Conservation (phyloP, 2,329 filamentous ascomycete species). For the Periconia sp. region DNA sequence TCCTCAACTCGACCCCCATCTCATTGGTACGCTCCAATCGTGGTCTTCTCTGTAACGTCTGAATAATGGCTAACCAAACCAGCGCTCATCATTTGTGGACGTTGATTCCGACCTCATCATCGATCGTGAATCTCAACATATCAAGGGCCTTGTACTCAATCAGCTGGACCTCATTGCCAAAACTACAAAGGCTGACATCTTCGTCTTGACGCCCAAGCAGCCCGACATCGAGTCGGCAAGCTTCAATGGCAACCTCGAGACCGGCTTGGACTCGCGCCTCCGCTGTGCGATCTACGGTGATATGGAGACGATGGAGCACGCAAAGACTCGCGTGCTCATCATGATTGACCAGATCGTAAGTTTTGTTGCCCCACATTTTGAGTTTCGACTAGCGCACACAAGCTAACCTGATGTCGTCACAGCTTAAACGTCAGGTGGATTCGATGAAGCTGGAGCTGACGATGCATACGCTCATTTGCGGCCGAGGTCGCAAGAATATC, state of each 20-base stretch:
- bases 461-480: conserved; percentile 88
- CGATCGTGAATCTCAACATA: conserved; percentile 66
- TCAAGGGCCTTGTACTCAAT: conserved; percentile 75
- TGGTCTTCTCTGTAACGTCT: not conserved
- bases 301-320: conserved; percentile 91
- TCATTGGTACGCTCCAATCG: conserved; percentile 69
- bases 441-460: conserved; percentile 80
- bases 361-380: conserved; percentile 23
- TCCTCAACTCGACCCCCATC: conserved; percentile 89
- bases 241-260: conserved; percentile 72
- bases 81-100: conserved; percentile 93
- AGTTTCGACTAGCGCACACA: conserved; percentile 19
- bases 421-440: conserved; percentile 76
- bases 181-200: conserved; percentile 94
- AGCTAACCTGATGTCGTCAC: conserved; percentile 38
- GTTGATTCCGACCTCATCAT: conserved; percentile 89
- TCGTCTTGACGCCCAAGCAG: conserved; percentile 87
- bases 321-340: conserved; percentile 92
- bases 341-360: conserved; percentile 93
- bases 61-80: conserved; percentile 22
- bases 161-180: conserved; percentile 84
- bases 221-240: conserved; percentile 77
- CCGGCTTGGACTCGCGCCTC: conserved; percentile 83
- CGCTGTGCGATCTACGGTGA: conserved; percentile 94
- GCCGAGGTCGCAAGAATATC: conserved; percentile 93